These are phyloP conservation scores for Alternaria solani DNA, from an alignment of 2,329 filamentous ascomycete genomes.

Conservation along the genomic window DNA sequence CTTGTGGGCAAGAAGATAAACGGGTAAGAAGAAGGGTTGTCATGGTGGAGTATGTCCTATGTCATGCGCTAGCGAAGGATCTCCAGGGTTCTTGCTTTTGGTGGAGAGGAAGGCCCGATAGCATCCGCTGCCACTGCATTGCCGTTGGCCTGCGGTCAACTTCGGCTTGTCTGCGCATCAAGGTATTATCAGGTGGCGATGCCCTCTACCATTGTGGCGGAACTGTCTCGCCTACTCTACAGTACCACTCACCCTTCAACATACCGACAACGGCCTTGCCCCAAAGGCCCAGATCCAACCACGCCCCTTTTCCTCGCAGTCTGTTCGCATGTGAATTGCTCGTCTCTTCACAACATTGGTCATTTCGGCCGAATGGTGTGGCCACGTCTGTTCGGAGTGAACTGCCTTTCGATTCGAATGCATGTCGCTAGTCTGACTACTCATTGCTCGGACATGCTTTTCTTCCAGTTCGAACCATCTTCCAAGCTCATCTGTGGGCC, in stretches of 20 bases:
- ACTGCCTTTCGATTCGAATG: background rate
- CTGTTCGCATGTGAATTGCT: background rate
- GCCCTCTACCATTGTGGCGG: background rate
- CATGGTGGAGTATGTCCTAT: background rate
- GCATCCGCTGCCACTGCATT: constrained; percentile 4
- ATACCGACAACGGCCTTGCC: background rate
- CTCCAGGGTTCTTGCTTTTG: constrained; percentile 4
- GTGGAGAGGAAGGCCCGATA: constrained; percentile 13
- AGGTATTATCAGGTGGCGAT: background rate
- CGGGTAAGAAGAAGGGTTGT: constrained; percentile 4
- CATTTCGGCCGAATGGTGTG: background rate
- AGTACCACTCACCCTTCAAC: background rate
- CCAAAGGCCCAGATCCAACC: background rate
- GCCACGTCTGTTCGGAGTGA: background rate
- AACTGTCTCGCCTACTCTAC: background rate
- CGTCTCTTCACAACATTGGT: background rate
- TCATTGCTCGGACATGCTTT: background rate
- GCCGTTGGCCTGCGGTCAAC: background rate
- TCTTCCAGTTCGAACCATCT: background rate
- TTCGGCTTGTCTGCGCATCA: background rate
- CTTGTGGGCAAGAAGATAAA: constrained; percentile 3
- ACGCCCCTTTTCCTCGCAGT: background rate
- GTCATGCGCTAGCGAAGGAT: constrained; percentile 9
- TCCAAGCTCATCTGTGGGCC: background rate
- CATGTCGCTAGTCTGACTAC: background rate